Conservation (phyloP, 1,139 yeast species). For the Zygoascus sp. region DNA sequence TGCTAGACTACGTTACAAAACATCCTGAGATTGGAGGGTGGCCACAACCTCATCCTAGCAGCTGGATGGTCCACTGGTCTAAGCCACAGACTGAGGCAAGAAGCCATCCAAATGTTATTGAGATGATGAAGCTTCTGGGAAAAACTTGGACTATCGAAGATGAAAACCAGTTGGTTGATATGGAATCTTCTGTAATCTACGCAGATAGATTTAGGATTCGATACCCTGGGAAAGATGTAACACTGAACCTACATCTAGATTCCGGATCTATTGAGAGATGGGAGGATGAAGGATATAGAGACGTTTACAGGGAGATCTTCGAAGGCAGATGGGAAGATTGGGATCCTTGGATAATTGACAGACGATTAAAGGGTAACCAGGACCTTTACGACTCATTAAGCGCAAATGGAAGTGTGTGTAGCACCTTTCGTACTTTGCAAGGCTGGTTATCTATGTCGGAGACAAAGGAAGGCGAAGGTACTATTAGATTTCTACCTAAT, state of each 20-base stretch:
- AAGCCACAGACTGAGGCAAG: constrained; percentile 43
- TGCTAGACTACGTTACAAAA: constrained; percentile 7
- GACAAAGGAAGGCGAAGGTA: constrained; percentile 43
- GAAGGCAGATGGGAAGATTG: constrained; percentile 45
- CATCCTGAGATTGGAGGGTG: constrained; percentile 6
- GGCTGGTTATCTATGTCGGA: constrained; percentile 46
- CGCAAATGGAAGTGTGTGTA: constrained; percentile 2
- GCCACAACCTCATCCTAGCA: too few species aligned
- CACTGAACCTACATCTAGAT: constrained; percentile 44
- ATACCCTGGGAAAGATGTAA: constrained; percentile 39
- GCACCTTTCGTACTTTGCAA: constrained; percentile 43
- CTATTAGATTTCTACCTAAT: constrained; percentile 42
- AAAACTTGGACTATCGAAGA: constrained; percentile 35
- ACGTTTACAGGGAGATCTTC: constrained; percentile 37
- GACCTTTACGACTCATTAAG: constrained; percentile 10
- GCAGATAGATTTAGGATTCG: constrained; percentile 54
- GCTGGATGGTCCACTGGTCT: constrained; percentile 35
- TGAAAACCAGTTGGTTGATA: constrained; percentile 25
- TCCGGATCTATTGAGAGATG: constrained; percentile 39
- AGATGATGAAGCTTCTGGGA: constrained; percentile 34
- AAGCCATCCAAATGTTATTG: constrained; percentile 40
- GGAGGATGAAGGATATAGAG: constrained; percentile 42
- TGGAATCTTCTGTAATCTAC: constrained; percentile 41
- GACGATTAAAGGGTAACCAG: constrained; percentile 5
- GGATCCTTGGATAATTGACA: constrained; percentile 12